Evolutionary conservation across 2,329 filamentous ascomycete genomes (phyloP), one percentile per base, ranked within the genome.

Genomic region (Zalaria sp.): DNA sequence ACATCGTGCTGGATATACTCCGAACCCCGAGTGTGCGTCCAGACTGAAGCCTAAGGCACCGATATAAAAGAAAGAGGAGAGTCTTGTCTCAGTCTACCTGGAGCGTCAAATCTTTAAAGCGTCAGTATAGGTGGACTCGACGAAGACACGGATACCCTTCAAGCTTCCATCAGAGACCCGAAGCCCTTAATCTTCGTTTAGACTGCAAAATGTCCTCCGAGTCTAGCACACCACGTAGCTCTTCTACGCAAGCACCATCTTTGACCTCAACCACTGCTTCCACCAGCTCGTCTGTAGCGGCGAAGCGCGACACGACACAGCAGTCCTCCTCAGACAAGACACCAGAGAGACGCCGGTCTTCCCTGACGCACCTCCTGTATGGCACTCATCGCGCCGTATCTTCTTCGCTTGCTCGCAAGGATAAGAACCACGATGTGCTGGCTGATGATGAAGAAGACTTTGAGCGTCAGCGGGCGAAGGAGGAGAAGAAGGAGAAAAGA

Each of bases 401-500:
- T n/a, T 7, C 7, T n/a, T 7, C 29, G 7, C 29, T 32, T 7
- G n/a, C 29, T 7, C 29, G 29, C 29, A 32, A 32, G 29, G 29
- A n/a, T n/a, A 32, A 42, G 18, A 10, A 28, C 31, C 35, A 38
- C 18, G 34, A 28, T 18, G 26, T 37, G 27, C 28, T 38, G 40
- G 27, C 40, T 27, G 26, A 27, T 8, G 25, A 38, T 8, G 36
- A 38, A 27, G 38, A 41, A 27, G 39, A 45, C 11, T 41, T 39
- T n/a, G 27, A 35, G 37, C 31, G 26, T 29, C 26, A 41, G 39
- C 35, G 31, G 35, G 42, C 29, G 39, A 38, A 44, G 39, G 41
- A 39, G 42, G 40, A 28, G 43, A 38, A 38, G 39, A 40, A 37
- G 45, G 25, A 35, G 41, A 9, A 39, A 37, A 34, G 34, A 31